Conservation (phyloP, 2,329 filamentous ascomycete genomes). For the Lecanicillium sp. region DNA sequence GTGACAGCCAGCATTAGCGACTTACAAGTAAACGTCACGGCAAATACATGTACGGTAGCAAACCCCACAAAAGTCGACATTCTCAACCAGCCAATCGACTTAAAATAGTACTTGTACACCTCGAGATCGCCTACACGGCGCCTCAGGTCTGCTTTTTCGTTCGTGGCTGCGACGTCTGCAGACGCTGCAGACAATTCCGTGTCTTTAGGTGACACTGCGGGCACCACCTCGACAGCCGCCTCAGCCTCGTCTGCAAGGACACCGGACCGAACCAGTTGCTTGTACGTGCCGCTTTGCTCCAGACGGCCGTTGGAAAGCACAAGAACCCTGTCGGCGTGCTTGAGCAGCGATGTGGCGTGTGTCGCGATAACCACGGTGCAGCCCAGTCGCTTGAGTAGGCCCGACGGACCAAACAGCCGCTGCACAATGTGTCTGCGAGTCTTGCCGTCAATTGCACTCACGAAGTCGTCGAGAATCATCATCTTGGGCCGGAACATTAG, state of each 20-base stretch:
- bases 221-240: not conserved
- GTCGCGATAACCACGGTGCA: constrained; percentile 15
- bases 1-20: not conserved
- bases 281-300: not conserved
- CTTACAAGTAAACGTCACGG: constrained; percentile 20
- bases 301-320: not conserved
- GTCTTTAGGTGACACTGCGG: not conserved
- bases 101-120: constrained; percentile 19
- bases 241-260: not conserved
- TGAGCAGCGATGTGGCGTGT: not conserved
- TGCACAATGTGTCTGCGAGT: constrained; percentile 9
- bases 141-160: constrained; percentile 9
- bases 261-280: not conserved
- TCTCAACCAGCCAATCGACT: constrained; percentile 15
- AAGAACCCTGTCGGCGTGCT: not conserved
- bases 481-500: constrained; percentile 22
- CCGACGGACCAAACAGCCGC: constrained; percentile 12
- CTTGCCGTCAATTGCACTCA: constrained; percentile 26
- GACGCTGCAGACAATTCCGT: not conserved
- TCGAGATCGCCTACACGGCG: constrained; percentile 15
- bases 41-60: constrained; percentile 16
- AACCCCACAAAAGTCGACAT: constrained; percentile 3
- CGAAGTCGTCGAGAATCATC: constrained; percentile 27
- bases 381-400: constrained; percentile 12
- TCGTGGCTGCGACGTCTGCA: not conserved